Evolutionary conservation across 1,139 yeast species (phyloP).

Genomic region (Protomyces pachydermus): DNA sequence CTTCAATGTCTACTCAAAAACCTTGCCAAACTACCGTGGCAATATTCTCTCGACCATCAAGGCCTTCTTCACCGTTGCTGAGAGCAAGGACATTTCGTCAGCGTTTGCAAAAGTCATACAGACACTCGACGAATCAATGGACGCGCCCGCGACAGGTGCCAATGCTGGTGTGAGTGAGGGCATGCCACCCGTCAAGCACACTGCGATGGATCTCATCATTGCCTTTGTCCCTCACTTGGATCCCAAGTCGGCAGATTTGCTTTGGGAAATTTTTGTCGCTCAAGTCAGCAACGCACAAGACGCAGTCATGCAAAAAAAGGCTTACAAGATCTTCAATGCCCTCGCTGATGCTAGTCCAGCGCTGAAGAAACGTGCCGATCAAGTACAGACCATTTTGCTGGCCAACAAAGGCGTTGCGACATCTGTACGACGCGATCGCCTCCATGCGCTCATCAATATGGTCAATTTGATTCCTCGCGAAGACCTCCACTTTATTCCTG

Average conservation of each 20-base stretch:
- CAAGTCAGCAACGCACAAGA: slow-evolving; percentile 55
- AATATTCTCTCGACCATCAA: slow-evolving; percentile 82
- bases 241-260: slow-evolving; percentile 59
- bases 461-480: slow-evolving; percentile 53
- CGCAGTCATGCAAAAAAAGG: slow-evolving; percentile 77
- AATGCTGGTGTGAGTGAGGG: slow-evolving; percentile 40
- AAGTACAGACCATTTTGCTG: slow-evolving; percentile 47
- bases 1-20: slow-evolving; percentile 85
- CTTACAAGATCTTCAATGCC: slow-evolving; percentile 68
- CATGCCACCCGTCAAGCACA: slow-evolving; percentile 58
- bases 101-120: slow-evolving; percentile 86
- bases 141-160: slow-evolving; percentile 46
- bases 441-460: slow-evolving; percentile 54
- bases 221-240: slow-evolving; percentile 84
- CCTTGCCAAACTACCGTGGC: slow-evolving; percentile 76
- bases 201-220: slow-evolving; percentile 87
- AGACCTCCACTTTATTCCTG: slow-evolving; percentile 60
- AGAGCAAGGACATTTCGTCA: slow-evolving; percentile 57
- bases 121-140: slow-evolving; percentile 68
- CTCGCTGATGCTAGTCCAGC: slow-evolving; percentile 70
- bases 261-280: slow-evolving; percentile 69
- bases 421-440: slow-evolving; percentile 44
- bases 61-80: slow-evolving; percentile 67
- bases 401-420: slow-evolving; percentile 10
- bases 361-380: slow-evolving; percentile 35